Conservation (phyloP, 2,329 filamentous ascomycete species). For the Fusarium succisae region DNA sequence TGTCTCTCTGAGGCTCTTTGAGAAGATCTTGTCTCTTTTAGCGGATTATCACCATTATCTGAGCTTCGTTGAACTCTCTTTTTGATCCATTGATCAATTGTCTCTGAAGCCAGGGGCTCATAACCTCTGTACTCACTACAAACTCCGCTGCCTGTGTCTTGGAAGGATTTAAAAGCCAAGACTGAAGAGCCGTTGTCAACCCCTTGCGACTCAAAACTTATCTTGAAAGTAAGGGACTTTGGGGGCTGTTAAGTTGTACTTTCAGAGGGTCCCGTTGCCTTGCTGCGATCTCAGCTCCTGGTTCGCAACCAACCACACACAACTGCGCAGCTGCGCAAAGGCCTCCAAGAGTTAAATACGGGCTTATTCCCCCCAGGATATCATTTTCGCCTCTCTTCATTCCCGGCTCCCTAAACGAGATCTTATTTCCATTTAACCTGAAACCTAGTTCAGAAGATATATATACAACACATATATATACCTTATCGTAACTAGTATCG, state of each 20-base stretch:
- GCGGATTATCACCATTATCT: not conserved
- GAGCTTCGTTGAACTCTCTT: not conserved
- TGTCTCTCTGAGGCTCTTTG: not conserved
- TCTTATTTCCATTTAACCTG: not conserved
- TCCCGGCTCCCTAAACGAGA: not conserved
- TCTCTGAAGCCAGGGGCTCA: not conserved
- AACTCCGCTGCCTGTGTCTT: not conserved
- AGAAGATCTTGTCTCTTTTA: not conserved
- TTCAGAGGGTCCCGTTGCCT: constrained; percentile 18
- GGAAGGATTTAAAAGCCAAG: constrained; percentile 7
- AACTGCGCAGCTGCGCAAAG: constrained; percentile 16
- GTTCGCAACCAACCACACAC: constrained; percentile 17
- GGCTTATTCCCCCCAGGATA: not conserved
- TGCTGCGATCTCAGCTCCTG: constrained; percentile 3
- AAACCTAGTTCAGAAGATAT: not conserved
- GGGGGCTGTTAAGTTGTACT: constrained; percentile 7
- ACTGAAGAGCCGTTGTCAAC: not conserved
- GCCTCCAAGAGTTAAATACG: constrained; percentile 11
- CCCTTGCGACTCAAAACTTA: not conserved
- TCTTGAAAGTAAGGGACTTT: constrained; percentile 1
- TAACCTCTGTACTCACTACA: not conserved
- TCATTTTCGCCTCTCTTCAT: constrained; percentile 5
- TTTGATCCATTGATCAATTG: not conserved
- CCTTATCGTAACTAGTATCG: not conserved
- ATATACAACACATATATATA: not conserved